Evolutionary conservation across 768 basidiomycete species (phyloP), one percentile per base, ranked within the genome.

Genomic region (Mycena kentingensis): DNA sequence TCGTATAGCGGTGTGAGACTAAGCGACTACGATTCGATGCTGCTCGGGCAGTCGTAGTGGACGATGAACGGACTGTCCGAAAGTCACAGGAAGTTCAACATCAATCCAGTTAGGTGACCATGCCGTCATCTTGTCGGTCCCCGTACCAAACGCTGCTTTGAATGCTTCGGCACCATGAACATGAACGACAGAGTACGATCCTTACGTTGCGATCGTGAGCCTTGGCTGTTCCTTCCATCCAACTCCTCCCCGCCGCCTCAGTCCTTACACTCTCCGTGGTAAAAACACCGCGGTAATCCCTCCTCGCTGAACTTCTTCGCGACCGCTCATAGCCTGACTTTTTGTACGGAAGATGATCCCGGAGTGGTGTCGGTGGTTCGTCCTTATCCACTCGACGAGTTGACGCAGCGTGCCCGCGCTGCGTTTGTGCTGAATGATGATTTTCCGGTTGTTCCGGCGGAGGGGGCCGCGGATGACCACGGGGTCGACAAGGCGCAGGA

Each of bases 111-210:
- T n/a, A n/a, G n/a, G n/a, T n/a, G n/a, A n/a, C n/a, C n/a, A n/a
- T n/a, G 79, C 78, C 79, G 49, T 81, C 71, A 72, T 54, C 58
- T 86, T 84, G 66, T 86, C 81, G 45, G 87, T 82, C 0, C 88
- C 87, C 85, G 90, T 87, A 13, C 87, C 88, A 60, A 90, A 89
- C 0, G 85, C 85, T 45, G 83, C 72, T 85, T 85, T 56, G 31
- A 21, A n/a, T 19, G 3, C 16, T 27, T 21, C 34, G 51, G 11
- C 39, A n/a, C 19, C 50, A 15, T 10, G n/a, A n/a, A 6, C 44
- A 10, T 25, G 64, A 55, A 13, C 7, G 13, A 18, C 13, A 18
- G 26, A 36, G 27, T 5, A 4, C n/a, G 22, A 21, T 21, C 16
- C 18, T 25, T 35, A 54, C 57, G 2, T 43, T 58, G 1, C 52